phyloP scores from a whole-genome alignment of 75 land plant genomes.

The Larix kaempferi region DNA sequence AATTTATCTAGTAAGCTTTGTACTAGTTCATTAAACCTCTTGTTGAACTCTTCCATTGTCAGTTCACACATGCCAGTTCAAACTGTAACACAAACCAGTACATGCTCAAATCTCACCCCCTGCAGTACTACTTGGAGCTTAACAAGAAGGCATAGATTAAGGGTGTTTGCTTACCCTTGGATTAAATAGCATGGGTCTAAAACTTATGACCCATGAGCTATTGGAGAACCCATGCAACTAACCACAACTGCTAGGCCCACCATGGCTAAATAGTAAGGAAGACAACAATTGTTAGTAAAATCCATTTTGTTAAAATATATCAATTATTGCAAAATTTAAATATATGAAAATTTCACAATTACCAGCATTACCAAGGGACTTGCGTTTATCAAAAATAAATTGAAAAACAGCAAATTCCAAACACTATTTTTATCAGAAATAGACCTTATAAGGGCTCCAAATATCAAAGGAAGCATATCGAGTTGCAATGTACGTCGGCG shows the following conservation, averaged over 20 bases:
- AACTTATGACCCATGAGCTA: not conserved
- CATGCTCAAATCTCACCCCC: not conserved
- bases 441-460: slow-evolving; percentile 83
- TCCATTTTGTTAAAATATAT: too few relatives aligned
- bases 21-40: too few relatives aligned
- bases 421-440: not conserved
- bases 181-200: not conserved
- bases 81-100: too few relatives aligned
- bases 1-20: too few relatives aligned
- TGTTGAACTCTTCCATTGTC: too few relatives aligned
- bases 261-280: not conserved
- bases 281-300: not conserved
- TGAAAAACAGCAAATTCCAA: too few relatives aligned
- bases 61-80: too few relatives aligned
- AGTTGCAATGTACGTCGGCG: slow-evolving; percentile 75
- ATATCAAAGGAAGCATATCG: slow-evolving; percentile 64
- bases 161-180: not conserved
- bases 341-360: too few relatives aligned
- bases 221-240: not conserved
- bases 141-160: not conserved
- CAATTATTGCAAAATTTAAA: too few relatives aligned
- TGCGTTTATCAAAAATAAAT: too few relatives aligned
- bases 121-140: not conserved
- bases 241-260: not conserved
- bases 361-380: too few relatives aligned